phyloP scores from a whole-genome alignment of 2,329 filamentous ascomycete species.

The Xylaria sp. region DNA sequence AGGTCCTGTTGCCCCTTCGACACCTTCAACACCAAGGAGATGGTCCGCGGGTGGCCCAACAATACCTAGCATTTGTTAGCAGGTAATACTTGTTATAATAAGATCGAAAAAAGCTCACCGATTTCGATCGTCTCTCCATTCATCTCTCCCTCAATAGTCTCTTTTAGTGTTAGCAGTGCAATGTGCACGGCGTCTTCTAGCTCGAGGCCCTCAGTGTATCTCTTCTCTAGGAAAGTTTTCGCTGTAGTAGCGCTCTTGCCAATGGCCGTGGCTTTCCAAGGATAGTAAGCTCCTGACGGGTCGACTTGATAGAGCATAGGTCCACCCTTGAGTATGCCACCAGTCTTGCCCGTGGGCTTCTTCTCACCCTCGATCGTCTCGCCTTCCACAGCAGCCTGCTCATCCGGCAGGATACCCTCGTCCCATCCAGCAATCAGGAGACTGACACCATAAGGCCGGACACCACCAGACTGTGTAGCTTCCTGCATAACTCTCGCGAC shows the following conservation, averaged over 20 bases:
- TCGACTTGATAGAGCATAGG: constrained; percentile 99
- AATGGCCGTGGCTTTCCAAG: constrained; percentile 99
- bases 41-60: constrained; percentile 95
- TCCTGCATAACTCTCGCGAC: constrained; percentile 98
- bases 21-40: constrained; percentile 89
- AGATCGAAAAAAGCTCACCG: constrained; percentile 65
- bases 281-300: constrained; percentile 98
- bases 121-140: constrained; percentile 99
- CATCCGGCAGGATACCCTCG: constrained; percentile 91
- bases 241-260: constrained; percentile 98
- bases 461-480: constrained; percentile 97
- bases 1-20: constrained; percentile 84
- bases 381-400: constrained; percentile 71
- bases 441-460: constrained; percentile 95
- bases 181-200: constrained; percentile 99
- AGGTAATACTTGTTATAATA: constrained; percentile 16
- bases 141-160: constrained; percentile 99
- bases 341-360: constrained; percentile 85
- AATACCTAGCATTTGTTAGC: constrained; percentile 72
- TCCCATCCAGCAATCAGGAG: constrained; percentile 98
- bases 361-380: constrained; percentile 65
- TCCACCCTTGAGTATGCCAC: constrained; percentile 93
- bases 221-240: constrained; percentile 99
- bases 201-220: constrained; percentile 97
- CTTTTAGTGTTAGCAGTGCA: constrained; percentile 95